Conservation (phyloP, 495 filamentous ascomycete species). For the Venustampulla echinocandica region DNA sequence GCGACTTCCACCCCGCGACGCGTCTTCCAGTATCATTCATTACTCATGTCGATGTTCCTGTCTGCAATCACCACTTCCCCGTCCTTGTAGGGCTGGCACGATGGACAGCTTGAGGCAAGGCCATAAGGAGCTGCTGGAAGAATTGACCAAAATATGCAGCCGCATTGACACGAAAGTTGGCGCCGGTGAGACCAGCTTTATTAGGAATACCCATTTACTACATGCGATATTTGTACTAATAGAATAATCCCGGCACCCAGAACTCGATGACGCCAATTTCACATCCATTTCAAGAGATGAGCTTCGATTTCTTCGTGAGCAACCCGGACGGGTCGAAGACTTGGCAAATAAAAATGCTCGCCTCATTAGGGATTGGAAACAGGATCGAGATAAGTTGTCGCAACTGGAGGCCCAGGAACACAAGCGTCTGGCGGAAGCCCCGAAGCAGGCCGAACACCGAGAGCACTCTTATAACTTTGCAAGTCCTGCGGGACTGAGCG, state of each 20-base stretch:
- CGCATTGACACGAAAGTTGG: conserved; percentile 10
- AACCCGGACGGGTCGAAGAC: conserved; percentile 1
- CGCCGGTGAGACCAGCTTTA: conserved; percentile 5
- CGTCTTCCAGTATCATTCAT: too few species aligned
- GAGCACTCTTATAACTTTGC: neutral
- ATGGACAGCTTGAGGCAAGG: conserved; percentile 22
- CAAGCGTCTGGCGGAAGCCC: conserved; percentile 5
- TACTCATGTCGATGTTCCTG: neutral
- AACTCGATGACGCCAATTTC: conserved; percentile 12
- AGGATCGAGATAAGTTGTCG: neutral
- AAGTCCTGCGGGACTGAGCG: neutral
- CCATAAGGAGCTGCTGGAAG: conserved; percentile 11
- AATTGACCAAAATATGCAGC: conserved; percentile 13
- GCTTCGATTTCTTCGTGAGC: conserved; percentile 12
- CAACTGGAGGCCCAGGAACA: conserved; percentile 9
- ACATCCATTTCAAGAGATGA: conserved; percentile 8
- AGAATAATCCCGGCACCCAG: conserved; percentile 5
- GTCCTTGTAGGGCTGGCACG: neutral
- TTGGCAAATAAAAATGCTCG: conserved; percentile 13
- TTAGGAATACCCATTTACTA: neutral
- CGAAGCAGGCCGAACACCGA: conserved; percentile 2
- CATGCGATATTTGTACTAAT: too few species aligned
- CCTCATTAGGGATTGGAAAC: conserved; percentile 8
- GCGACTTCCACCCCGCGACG: too few species aligned
- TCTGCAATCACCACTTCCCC: neutral